A percentile compares a stretch with the other conserved stretches of the same genome.
Evolutionary conservation across 2,329 filamentous ascomycete genomes (phyloP).

Genomic region (Penicillium sp.): DNA sequence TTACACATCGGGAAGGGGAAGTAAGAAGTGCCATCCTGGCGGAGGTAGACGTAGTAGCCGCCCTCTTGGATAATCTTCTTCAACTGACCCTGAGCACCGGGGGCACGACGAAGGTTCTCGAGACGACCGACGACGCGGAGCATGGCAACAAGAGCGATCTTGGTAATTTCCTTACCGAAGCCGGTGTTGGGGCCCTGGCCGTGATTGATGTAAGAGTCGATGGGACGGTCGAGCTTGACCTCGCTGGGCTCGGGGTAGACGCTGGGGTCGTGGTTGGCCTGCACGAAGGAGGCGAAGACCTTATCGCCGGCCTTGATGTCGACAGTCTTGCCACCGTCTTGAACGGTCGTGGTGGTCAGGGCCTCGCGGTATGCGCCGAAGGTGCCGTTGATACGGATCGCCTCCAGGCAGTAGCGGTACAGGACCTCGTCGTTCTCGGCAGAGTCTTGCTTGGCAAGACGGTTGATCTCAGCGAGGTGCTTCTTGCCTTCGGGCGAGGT

Average conservation of each 20-base stretch:
- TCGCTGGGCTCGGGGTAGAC: slow-evolving; percentile 61
- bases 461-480: slow-evolving; percentile 61
- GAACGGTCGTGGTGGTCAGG: slow-evolving; percentile 47
- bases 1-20: slow-evolving; percentile 52
- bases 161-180: slow-evolving; percentile 60
- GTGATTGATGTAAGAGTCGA: slow-evolving; percentile 65
- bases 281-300: slow-evolving; percentile 62
- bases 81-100: slow-evolving; percentile 64
- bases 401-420: slow-evolving; percentile 69
- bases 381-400: slow-evolving; percentile 65
- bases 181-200: slow-evolving; percentile 62
- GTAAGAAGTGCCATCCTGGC: slow-evolving; percentile 62
- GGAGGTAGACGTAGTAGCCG: slow-evolving; percentile 61
- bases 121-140: slow-evolving; percentile 64
- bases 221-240: slow-evolving; percentile 62
- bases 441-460: slow-evolving; percentile 56
- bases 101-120: slow-evolving; percentile 59
- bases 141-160: slow-evolving; percentile 65
- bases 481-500: slow-evolving; percentile 56
- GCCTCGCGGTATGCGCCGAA: slow-evolving; percentile 62
- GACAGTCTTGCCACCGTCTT: slow-evolving; percentile 53
- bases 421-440: slow-evolving; percentile 62
- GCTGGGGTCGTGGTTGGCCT: slow-evolving; percentile 55
- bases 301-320: slow-evolving; percentile 56
- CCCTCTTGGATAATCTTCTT: slow-evolving; percentile 61